phyloP scores from a whole-genome alignment of 768 basidiomycete species.

The Trametes coccinea region DNA sequence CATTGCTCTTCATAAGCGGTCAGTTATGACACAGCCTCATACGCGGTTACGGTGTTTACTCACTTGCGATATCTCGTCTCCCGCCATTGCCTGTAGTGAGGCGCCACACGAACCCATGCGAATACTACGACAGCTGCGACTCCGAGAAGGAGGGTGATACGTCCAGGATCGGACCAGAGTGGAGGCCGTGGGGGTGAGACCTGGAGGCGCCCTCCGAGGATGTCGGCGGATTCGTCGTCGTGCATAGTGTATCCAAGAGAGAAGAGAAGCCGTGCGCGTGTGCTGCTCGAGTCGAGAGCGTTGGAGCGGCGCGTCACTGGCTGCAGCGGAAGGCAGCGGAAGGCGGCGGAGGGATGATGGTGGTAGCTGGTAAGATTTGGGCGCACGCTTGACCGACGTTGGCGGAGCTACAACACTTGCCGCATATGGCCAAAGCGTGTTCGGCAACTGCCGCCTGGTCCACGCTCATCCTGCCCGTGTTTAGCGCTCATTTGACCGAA shows the following conservation, averaged over 20 bases:
- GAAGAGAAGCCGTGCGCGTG: constrained; percentile 14
- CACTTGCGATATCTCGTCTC: constrained; percentile 69
- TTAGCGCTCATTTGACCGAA: too few relatives aligned
- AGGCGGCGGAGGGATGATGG: background rate
- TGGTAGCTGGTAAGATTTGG: constrained; percentile 11
- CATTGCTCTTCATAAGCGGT: constrained; percentile 50
- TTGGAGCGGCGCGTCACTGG: constrained; percentile 7
- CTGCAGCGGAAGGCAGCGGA: constrained; percentile 2
- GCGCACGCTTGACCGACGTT: constrained; percentile 7
- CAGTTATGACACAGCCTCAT: constrained; percentile 5
- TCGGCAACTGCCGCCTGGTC: background rate
- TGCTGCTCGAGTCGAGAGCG: constrained; percentile 25
- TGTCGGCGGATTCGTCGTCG: constrained; percentile 64
- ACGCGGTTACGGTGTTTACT: constrained; percentile 28
- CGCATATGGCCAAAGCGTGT: constrained; percentile 6
- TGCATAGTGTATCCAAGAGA: constrained; percentile 47
- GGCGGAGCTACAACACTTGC: constrained; percentile 23
- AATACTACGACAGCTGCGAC: constrained; percentile 12
- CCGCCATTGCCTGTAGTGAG: constrained; percentile 53
- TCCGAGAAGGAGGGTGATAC: constrained; percentile 18
- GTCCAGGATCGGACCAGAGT: constrained; percentile 31
- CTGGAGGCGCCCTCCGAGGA: constrained; percentile 56
- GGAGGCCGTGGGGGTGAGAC: constrained; percentile 38
- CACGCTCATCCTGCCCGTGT: background rate
- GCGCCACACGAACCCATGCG: constrained; percentile 28